These are phyloP conservation scores for Bryoerythrophyllum caledonicum DNA, from an alignment of 225 moss, liverwort and hornwort genomes.

Conservation along the genomic window DNA sequence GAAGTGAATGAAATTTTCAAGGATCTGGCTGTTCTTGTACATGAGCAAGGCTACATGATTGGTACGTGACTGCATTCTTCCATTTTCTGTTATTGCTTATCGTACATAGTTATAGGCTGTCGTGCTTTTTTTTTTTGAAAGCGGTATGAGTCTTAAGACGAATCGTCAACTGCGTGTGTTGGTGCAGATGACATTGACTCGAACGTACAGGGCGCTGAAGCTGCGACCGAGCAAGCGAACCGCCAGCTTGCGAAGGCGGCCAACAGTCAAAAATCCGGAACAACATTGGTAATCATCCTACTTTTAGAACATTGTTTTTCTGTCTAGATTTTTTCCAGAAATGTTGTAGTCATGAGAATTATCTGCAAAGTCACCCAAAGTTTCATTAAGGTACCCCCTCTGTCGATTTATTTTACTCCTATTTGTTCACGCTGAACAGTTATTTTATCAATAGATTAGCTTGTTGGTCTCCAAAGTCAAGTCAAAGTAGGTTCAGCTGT, in stretches of 20 bases:
- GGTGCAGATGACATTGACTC: slow-evolving; percentile 62
- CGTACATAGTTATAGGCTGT: neutral
- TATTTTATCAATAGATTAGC: no score
- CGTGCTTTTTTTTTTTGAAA: slow-evolving; percentile 7
- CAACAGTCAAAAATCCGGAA: slow-evolving; percentile 56
- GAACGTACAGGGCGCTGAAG: slow-evolving; percentile 50
- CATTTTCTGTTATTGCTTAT: neutral
- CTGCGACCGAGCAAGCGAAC: slow-evolving; percentile 57
- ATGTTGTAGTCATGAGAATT: neutral
- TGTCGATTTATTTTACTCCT: no score
- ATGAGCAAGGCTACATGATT: slow-evolving; percentile 66
- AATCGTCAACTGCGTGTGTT: slow-evolving; percentile 7
- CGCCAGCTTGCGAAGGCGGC: slow-evolving; percentile 58
- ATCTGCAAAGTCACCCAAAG: no score
- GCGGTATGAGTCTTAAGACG: neutral
- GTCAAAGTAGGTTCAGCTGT: no score
- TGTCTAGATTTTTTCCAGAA: neutral
- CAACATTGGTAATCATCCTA: slow-evolving; percentile 40
- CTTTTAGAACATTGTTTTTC: neutral
- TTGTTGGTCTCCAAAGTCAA: no score
- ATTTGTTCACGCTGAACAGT: no score
- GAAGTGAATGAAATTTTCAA: slow-evolving; percentile 99
- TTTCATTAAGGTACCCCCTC: no score
- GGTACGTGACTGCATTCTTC: slow-evolving; percentile 30
- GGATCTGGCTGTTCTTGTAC: slow-evolving; percentile 83